phyloP scores from a whole-genome alignment of 2,329 filamentous ascomycete genomes.

The Emergomyces orientalis region DNA sequence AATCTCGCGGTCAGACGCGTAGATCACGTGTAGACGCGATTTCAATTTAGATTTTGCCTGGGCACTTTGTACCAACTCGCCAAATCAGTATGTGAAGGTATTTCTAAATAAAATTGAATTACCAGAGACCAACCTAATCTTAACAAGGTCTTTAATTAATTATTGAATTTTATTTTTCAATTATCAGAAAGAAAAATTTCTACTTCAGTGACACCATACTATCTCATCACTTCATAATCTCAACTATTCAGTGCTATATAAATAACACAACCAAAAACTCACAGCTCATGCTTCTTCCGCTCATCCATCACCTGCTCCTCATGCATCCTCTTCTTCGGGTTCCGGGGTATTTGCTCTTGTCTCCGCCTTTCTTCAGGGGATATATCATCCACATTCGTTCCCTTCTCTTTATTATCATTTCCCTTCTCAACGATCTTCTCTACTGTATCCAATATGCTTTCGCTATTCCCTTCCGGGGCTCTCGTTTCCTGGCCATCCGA shows the following conservation, averaged over 20 bases:
- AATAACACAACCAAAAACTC: neutral
- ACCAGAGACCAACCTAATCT: too few species aligned
- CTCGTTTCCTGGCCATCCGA: neutral
- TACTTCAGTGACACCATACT: neutral
- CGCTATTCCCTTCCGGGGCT: constrained; percentile 10
- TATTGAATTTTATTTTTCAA: neutral
- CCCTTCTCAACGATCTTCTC: constrained; percentile 30
- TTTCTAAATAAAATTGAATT: neutral
- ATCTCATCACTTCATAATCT: constrained; percentile 1
- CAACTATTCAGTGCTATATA: neutral
- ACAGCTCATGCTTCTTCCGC: constrained; percentile 15
- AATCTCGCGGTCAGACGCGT: neutral
- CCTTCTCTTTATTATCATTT: constrained; percentile 19
- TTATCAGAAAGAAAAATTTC: neutral
- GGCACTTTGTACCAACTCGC: neutral
- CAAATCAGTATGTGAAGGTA: neutral
- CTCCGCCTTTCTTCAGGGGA: constrained; percentile 28
- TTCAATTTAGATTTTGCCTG: neutral
- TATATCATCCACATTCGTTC: constrained; percentile 26
- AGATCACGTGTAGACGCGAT: constrained; percentile 5
- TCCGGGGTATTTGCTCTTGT: constrained; percentile 34
- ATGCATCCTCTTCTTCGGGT: constrained; percentile 43
- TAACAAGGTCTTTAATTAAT: too few species aligned
- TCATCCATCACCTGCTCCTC: constrained; percentile 31
- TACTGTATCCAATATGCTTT: constrained; percentile 35